These are phyloP conservation scores for Aspergillus sclerotiicarbonarius DNA, from an alignment of 495 filamentous ascomycete species.

Conservation along the genomic window DNA sequence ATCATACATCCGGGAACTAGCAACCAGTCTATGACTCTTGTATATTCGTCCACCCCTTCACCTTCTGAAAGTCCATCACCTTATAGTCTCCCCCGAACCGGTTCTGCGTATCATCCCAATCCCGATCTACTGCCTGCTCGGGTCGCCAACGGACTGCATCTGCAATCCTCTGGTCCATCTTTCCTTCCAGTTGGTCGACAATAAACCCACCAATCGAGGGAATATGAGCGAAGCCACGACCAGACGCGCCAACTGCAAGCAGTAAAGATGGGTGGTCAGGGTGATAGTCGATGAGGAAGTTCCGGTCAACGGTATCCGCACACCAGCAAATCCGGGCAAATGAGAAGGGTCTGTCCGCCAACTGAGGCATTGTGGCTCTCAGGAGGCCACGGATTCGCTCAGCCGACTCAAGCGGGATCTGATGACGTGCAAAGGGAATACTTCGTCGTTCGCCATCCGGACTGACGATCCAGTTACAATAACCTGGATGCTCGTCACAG, in stretches of 20 bases:
- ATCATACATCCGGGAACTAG: background rate
- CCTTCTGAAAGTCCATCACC: constrained; percentile 48
- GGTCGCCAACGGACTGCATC: constrained; percentile 49
- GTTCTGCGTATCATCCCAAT: constrained; percentile 50
- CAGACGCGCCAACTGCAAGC: constrained; percentile 50
- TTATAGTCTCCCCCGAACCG: constrained; percentile 43
- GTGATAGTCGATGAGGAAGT: constrained; percentile 47
- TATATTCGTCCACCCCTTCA: constrained; percentile 36
- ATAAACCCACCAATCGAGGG: constrained; percentile 49
- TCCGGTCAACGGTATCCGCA: constrained; percentile 52
- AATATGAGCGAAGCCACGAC: constrained; percentile 28
- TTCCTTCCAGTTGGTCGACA: constrained; percentile 44
- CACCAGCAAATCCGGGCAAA: constrained; percentile 56
- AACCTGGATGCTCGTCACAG: constrained; percentile 57
- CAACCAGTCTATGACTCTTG: background rate
- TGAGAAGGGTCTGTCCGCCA: constrained; percentile 43
- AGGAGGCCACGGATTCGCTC: constrained; percentile 41
- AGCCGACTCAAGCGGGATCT: constrained; percentile 49
- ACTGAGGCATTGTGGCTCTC: constrained; percentile 49
- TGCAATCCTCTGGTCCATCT: constrained; percentile 34
- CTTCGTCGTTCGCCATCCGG: constrained; percentile 25
- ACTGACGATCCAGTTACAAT: constrained; percentile 43
- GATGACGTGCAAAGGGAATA: constrained; percentile 45
- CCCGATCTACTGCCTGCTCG: constrained; percentile 41
- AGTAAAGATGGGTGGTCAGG: constrained; percentile 40